A percentile compares a stretch with the other conserved stretches of the same genome.
Evolutionary conservation across 768 basidiomycete genomes (phyloP).

Genomic region (Lactarius evosmus): DNA sequence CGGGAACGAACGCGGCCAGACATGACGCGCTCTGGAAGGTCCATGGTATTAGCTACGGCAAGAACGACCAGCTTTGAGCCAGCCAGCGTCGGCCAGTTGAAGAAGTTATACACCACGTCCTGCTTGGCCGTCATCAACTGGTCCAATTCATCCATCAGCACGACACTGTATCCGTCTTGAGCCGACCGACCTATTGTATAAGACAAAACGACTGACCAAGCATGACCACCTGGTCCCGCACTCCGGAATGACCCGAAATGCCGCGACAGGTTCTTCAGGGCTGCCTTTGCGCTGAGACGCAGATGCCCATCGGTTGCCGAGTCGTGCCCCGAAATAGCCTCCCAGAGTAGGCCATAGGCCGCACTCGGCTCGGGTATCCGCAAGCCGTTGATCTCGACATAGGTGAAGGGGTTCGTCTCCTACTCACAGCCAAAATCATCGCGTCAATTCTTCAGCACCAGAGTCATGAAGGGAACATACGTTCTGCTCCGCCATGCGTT

Average conservation of each 20-base stretch:
- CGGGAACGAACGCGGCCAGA: constrained; percentile 89
- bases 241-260: constrained; percentile 68
- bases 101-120: constrained; percentile 99
- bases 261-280: constrained; percentile 69
- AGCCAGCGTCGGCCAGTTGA: constrained; percentile 95
- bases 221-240: constrained; percentile 78
- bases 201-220: constrained; percentile 60
- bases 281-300: constrained; percentile 72
- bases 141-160: constrained; percentile 98
- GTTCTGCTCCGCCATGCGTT: constrained; percentile 78
- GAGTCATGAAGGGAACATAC: constrained; percentile 41
- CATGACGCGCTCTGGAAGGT: constrained; percentile 92
- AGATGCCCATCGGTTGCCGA: constrained; percentile 57
- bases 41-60: constrained; percentile 98
- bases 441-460: background rate
- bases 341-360: constrained; percentile 91
- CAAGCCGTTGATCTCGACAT: constrained; percentile 96
- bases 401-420: constrained; percentile 94
- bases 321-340: constrained; percentile 82
- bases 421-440: constrained; percentile 33
- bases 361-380: constrained; percentile 89
- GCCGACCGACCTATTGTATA: constrained; percentile 9
- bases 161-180: constrained; percentile 58
- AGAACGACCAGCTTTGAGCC: constrained; percentile 90
- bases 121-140: constrained; percentile 95